A percentile compares a stretch with the other conserved stretches of the same genome.
phyloP scores from a whole-genome alignment of 2,329 filamentous ascomycete species.

The Fusarium longipes region DNA sequence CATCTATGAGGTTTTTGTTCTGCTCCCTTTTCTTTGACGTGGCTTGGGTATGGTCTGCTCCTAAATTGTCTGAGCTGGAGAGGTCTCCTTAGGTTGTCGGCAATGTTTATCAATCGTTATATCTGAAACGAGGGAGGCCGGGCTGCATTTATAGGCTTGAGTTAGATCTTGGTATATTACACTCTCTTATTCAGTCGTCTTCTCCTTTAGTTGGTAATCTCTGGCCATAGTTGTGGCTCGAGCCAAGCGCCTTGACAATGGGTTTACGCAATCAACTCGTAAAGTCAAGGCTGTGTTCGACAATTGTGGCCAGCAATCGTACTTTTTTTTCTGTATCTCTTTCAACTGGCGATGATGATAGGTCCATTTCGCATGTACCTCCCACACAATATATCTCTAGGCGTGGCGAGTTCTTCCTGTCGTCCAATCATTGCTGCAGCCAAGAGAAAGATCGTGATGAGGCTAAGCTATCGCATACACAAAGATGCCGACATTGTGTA shows the following conservation, averaged over 20 bases:
- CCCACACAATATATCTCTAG: background rate
- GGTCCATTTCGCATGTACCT: background rate
- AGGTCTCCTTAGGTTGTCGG: background rate
- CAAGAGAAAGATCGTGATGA: constrained; percentile 3
- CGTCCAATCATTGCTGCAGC: constrained; percentile 7
- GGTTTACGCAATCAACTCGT: constrained; percentile 5
- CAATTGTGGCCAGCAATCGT: background rate
- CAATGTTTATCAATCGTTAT: background rate
- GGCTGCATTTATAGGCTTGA: background rate
- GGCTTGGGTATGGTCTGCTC: background rate
- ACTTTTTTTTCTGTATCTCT: background rate
- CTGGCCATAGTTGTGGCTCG: background rate
- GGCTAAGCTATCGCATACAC: constrained; percentile 1
- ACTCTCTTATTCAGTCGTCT: constrained; percentile 3
- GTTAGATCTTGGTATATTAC: background rate
- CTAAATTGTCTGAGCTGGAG: constrained; percentile 13
- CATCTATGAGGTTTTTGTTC: background rate
- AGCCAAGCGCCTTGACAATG: background rate
- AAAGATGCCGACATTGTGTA: constrained; percentile 1
- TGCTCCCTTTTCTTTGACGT: background rate
- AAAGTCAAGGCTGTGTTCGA: constrained; percentile 7
- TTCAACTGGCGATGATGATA: constrained; percentile 1
- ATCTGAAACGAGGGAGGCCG: constrained; percentile 11
- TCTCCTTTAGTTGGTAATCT: background rate
- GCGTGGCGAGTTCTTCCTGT: background rate